phyloP scores from a whole-genome alignment of 2,329 filamentous ascomycete genomes.

The Clonostachys byssicola region DNA sequence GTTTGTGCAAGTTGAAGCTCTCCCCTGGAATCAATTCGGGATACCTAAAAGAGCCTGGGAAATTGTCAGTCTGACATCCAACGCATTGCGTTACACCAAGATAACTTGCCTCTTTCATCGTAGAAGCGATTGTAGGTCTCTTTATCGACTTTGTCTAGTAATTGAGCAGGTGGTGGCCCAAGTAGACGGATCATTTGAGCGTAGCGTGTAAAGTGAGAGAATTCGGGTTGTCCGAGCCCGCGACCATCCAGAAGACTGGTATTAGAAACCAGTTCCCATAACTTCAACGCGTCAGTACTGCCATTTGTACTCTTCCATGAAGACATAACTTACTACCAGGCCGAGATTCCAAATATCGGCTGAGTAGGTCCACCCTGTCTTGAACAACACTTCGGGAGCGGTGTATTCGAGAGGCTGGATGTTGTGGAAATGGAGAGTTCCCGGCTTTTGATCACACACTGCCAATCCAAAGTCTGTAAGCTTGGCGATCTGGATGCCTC shows the following conservation, averaged over 20 bases:
- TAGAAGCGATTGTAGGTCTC: slow-evolving; percentile 10
- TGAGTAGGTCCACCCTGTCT: slow-evolving; percentile 19
- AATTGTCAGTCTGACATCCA: background rate
- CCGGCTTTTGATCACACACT: slow-evolving; percentile 13
- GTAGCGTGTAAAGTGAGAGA: slow-evolving; percentile 5
- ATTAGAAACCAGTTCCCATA: slow-evolving; percentile 19
- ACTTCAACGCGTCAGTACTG: slow-evolving; percentile 6
- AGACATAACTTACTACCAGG: slow-evolving; percentile 12
- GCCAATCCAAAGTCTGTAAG: slow-evolving; percentile 20
- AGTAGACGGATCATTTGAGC: slow-evolving; percentile 21
- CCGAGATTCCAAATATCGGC: slow-evolving; percentile 22
- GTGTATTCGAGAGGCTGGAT: slow-evolving; percentile 21
- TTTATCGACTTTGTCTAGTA: slow-evolving; percentile 12
- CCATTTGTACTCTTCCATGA: background rate
- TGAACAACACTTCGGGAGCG: slow-evolving; percentile 21
- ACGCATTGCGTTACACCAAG: background rate
- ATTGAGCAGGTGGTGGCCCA: slow-evolving; percentile 15
- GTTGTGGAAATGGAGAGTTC: slow-evolving; percentile 13
- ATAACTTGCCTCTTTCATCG: slow-evolving; percentile 9
- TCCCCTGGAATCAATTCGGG: slow-evolving; percentile 11
- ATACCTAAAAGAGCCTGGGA: slow-evolving; percentile 11
- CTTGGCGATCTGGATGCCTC: slow-evolving; percentile 10
- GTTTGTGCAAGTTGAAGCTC: slow-evolving; percentile 9
- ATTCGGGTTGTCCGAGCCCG: too few species aligned
- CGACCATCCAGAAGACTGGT: slow-evolving; percentile 15